Percentiles rank a stretch among this genome's conserved stretches.
Evolutionary conservation across 257 asterid species (phyloP).

Genomic region (Dorcoceras hygrometricum): DNA sequence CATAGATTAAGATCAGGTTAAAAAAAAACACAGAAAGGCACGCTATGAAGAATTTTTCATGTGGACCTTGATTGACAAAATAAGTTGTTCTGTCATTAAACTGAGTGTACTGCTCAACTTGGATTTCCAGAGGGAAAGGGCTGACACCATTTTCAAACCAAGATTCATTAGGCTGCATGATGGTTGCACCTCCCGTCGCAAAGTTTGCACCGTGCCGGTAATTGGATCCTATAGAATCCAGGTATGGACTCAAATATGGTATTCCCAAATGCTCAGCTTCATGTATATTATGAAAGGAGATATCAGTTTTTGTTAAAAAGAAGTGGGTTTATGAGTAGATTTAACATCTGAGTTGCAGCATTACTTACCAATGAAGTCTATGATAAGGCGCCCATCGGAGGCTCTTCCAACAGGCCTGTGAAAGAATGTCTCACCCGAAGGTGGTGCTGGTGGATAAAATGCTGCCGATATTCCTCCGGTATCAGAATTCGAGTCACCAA

Average conservation of each 20-base stretch:
- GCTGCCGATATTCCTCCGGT: constrained; percentile 61
- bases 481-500: constrained; percentile 73
- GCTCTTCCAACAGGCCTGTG: constrained; percentile 49
- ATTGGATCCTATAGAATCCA: constrained; percentile 58
- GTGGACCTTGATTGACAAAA: constrained; percentile 38
- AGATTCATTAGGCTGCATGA: constrained; percentile 38
- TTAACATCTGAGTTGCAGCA: not conserved
- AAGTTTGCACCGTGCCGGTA: constrained; percentile 64
- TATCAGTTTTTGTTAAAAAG: not conserved
- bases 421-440: constrained; percentile 54
- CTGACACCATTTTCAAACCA: constrained; percentile 52
- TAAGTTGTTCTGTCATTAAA: constrained; percentile 42
- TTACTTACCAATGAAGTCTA: constrained; percentile 53
- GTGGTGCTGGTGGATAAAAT: constrained; percentile 41
- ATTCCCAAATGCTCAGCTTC: constrained; percentile 53
- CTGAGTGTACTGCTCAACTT: constrained; percentile 59
- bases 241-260: constrained; percentile 56
- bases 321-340: not conserved
- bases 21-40: not conserved
- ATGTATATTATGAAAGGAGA: not conserved
- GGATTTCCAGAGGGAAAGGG: constrained; percentile 66
- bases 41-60: not conserved
- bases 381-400: constrained; percentile 64
- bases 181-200: constrained; percentile 83
- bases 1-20: not conserved